Conservation (phyloP, 2,329 filamentous ascomycete species). For the Verticillium longisporum region DNA sequence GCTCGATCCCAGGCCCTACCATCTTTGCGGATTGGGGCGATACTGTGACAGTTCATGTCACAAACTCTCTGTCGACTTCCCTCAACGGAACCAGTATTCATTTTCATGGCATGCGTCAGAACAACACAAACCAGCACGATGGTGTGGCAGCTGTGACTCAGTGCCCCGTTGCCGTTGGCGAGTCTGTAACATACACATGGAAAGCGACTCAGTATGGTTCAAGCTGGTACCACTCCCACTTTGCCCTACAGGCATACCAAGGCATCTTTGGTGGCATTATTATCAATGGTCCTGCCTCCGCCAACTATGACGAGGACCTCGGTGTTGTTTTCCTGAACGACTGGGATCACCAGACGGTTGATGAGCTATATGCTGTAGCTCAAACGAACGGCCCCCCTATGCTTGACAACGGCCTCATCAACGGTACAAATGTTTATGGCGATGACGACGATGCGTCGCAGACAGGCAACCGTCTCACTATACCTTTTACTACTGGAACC, state of each 20-base stretch:
- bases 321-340: conserved; percentile 53
- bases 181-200: conserved; percentile 50
- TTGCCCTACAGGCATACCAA: conserved; percentile 39
- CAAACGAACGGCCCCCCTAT: conserved; percentile 23
- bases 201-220: conserved; percentile 47
- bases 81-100: conserved; percentile 56
- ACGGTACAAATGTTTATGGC: conserved; percentile 32
- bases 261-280: conserved; percentile 55
- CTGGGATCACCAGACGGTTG: conserved; percentile 43
- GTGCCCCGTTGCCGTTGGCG: conserved; percentile 43
- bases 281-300: conserved; percentile 52
- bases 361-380: conserved; percentile 23
- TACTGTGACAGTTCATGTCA: conserved; percentile 44
- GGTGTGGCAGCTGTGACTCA: conserved; percentile 45
- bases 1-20: conserved; percentile 51
- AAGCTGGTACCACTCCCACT: conserved; percentile 57
- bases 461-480: conserved; percentile 25
- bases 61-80: conserved; percentile 36
- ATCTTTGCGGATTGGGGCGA: conserved; percentile 47
- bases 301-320: conserved; percentile 57
- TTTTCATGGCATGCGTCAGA: conserved; percentile 56
- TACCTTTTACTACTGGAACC: conserved; percentile 31
- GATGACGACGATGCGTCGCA: conserved; percentile 16
- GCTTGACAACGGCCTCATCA: conserved; percentile 38
- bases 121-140: conserved; percentile 46